Evolutionary conservation across 306 rosid species (phyloP), one percentile per base, ranked within the genome.

Genomic region (Begonia loranthoides): DNA sequence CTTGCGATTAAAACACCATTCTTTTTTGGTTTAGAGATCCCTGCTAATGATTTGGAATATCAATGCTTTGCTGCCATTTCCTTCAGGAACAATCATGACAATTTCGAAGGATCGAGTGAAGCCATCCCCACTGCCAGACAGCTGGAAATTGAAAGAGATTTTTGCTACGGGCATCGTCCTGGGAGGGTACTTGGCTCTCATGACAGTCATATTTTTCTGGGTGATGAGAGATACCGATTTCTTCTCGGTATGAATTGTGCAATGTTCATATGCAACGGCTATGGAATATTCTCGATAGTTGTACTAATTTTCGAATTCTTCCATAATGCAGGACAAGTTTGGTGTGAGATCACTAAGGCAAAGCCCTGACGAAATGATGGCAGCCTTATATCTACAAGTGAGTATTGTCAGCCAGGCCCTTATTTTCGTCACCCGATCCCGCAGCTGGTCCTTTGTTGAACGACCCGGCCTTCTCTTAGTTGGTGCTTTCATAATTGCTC

Each of bases 181-280:
- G 9, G 99, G 99, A 51, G 89, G 88, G 60, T 92, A 86, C 84
- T 1, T 92, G 87, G 99, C 99, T 45, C 75, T 92, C 4, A 92
- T 86, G 99, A 86, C 99, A 24, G 96, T 92, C 17, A 41, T 92
- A 24, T 92, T 92, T 71, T 92, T 92, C 76, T 92, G 99, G 99
- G 68, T 47, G 47, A 63, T 83, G 74, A 36, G 2, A 14, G 93
- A 83, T 15, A 86, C 94, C 0, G 16, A 71, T 52, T 86, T 92
- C 76, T 86, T 83, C 73, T 49, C 96, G 60, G 99, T 92, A 83
- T 43, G 67, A 47, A 51, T 28, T 45, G 13, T 56, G 43, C 51
- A 48, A 45, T 28, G 36, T 7, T 28, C 36, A 28, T 4, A 28
- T 28, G 36, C 36, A 28, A 28, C 9, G 36, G 36, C 36, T 28